Percentiles rank a stretch among this genome's conserved stretches.
phyloP scores from a whole-genome alignment of 306 rosid genomes.

The Crotalaria pallida region DNA sequence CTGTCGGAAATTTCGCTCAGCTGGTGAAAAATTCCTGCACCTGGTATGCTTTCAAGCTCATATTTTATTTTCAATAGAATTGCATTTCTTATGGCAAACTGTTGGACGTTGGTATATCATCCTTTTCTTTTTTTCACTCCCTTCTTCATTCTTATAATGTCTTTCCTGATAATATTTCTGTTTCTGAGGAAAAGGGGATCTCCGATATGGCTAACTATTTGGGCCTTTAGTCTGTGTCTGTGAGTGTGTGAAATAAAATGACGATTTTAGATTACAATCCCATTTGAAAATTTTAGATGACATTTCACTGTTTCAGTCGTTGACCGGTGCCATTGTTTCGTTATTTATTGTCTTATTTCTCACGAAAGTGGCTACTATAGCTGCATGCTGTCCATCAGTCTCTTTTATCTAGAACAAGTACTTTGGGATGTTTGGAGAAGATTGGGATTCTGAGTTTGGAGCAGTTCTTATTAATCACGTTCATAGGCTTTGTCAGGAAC shows the following conservation, averaged over 20 bases:
- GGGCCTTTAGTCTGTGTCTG: background rate
- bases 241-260: slow-evolving; percentile 14
- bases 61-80: slow-evolving; percentile 12
- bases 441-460: background rate
- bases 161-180: background rate
- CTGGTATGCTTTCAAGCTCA: slow-evolving; percentile 45
- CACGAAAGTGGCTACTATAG: background rate
- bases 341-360: background rate
- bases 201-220: slow-evolving; percentile 12
- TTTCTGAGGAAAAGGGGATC: background rate
- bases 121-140: background rate
- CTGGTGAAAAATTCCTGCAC: slow-evolving; percentile 79
- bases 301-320: background rate
- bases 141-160: background rate
- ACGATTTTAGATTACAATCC: background rate
- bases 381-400: background rate
- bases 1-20: slow-evolving; percentile 69
- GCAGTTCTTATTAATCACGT: background rate
- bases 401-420: background rate
- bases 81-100: slow-evolving; percentile 3
- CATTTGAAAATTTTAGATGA: slow-evolving; percentile 2
- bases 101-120: background rate
- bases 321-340: slow-evolving; percentile 1
- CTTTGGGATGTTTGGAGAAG: background rate
- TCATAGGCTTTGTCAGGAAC: background rate